These are phyloP conservation scores for Beta lomatogona DNA, from an alignment of 179 eudicot species.

Conservation along the genomic window DNA sequence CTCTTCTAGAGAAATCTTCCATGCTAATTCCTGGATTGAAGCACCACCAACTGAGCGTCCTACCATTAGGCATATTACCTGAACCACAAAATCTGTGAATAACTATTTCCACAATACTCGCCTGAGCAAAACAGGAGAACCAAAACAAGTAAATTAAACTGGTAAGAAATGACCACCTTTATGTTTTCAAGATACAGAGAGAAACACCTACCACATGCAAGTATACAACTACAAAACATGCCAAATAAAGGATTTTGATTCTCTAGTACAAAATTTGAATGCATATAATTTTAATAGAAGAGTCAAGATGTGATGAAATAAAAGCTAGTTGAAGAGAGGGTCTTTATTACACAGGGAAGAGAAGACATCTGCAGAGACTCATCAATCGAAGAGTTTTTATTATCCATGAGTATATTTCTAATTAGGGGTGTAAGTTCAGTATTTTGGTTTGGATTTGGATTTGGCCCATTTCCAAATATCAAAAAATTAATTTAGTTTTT, in stretches of 20 bases:
- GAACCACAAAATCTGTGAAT: slow-evolving; percentile 33
- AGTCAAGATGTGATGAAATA: background rate
- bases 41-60: slow-evolving; percentile 99
- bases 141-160: slow-evolving; percentile 1
- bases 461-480: too few species aligned
- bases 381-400: too few species aligned
- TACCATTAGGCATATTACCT: slow-evolving; percentile 67
- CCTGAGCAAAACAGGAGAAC: background rate
- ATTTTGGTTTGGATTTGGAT: too few species aligned
- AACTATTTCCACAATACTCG: background rate
- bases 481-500: too few species aligned
- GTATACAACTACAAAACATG: background rate
- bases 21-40: slow-evolving; percentile 95
- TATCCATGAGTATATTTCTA: too few species aligned
- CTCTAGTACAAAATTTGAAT: background rate
- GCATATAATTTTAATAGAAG: background rate
- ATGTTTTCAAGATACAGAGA: background rate
- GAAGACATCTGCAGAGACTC: background rate
- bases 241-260: background rate
- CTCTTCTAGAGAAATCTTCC: slow-evolving; percentile 76
- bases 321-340: background rate
- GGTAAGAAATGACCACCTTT: background rate
- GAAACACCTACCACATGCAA: background rate
- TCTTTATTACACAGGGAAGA: background rate
- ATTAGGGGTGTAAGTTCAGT: too few species aligned